Base-by-base conservation (phyloP, 192 early-diverging fungal genomes). In the Bifiguratus adelaidae region DNA sequence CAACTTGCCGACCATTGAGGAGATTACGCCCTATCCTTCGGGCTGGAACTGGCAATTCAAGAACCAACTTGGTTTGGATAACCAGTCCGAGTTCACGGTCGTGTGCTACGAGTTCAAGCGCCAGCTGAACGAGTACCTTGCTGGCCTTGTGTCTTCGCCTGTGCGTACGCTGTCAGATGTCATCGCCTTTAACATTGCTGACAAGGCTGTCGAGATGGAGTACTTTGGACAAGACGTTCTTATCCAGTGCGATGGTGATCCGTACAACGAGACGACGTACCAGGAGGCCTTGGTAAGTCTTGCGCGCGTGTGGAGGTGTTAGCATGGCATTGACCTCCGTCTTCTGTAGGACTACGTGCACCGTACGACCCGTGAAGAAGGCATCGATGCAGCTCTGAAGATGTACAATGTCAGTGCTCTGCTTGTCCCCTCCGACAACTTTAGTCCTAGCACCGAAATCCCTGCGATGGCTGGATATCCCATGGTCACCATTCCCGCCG, bases 11-110 rank as follows among this genome's bases (percentile, higher is more conserved):
- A 11, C 32, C 32, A 33, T 8, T n/a, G 32, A 33, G n/a, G 32
- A 33, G n/a, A 8, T 33, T 8, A n/a, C 32, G 9, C 8, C 32
- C 32, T n/a, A n/a, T n/a, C n/a, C n/a, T n/a, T 24, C 13, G 32
- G 44, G 44, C 20, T 45, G 44, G 44, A 45, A 45, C 44, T 45
- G 44, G 44, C 44, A 45, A 13, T 45, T 45, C 44, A 11, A 45
- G 44, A 45, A 45, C 15, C 28, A 30, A 2, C 44, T 45, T 45
- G 44, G 44, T 28, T 20, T 45, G 16, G 15, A 45, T 20, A 11
- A 8, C 8, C 8, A 11, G 32, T 8, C 32, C n/a, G 32, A 33
- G 32, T 8, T n/a, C 32, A 33, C n/a, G 9, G 32, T 33, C 8
- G 8, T 33, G 8, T 8, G 9, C 8, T n/a, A 33, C 32, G 32